Base-by-base conservation (phyloP, 306 rosid species). In the Nissolia schottii region DNA sequence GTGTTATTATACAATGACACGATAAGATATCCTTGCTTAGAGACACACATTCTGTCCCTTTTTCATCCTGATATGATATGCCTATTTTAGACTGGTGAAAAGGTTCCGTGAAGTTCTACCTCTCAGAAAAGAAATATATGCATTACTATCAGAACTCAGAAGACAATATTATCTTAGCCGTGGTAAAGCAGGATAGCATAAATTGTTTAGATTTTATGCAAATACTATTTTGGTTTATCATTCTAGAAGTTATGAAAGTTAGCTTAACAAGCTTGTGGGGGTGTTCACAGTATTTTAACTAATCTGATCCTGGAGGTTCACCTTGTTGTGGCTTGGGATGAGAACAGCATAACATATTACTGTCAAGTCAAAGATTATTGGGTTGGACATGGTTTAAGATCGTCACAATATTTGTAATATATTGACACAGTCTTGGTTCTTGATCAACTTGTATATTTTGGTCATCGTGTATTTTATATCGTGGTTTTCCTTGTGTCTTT, bases 261-360 rank as follows among this genome's bases (percentile, higher is more conserved):
- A 34, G 53, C 54, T 60, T 67, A 23, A 3, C 73, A 61, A 62
- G 66, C 77, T 24, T 34, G 69, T 54, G 51, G 18, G 31, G 61
- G 5, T 16, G 24, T 43, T 53, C 19, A 24, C 19, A 1, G 51
- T 54, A 68, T 45, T 75, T 65, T 74, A 73, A 27, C 27, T 25
- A n/a, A 48, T 70, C 31, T 57, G 68, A 45, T 55, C 38, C 25
- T 25, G 38, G 56, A 66, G 71, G 31, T 58, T 73, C 38, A 29
- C 54, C 73, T 45, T 71, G 68, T 53, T 66, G 11, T 61, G 48
- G 50, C 40, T 10, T 58, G 59, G 41, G 29, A 79, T 49, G 50
- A 28, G 28, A 32, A 64, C 7, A 34, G 60, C 24, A 64, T 24
- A 34, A 66, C 32, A 64, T 16, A 43, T 41, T 24, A 66, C 15